These are phyloP conservation scores for Talaromyces amestolkiae DNA, from an alignment of 2,329 filamentous ascomycete genomes.

Conservation along the genomic window DNA sequence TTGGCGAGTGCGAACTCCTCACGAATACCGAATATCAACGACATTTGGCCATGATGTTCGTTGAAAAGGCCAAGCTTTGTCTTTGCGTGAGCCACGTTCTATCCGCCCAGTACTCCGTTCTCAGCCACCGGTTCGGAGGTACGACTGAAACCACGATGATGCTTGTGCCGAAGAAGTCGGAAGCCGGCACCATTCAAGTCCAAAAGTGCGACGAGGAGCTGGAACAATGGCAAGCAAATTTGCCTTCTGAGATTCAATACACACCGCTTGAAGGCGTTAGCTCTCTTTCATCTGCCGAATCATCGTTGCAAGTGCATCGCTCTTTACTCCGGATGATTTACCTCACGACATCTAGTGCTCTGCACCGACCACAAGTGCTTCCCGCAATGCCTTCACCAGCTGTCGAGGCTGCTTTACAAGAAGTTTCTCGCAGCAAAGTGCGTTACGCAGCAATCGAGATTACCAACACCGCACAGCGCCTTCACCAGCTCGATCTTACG, in stretches of 20 bases:
- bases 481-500: slow-evolving; percentile 71
- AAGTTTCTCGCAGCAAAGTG: slow-evolving; percentile 77
- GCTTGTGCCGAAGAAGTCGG: slow-evolving; percentile 82
- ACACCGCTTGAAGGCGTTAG: slow-evolving; percentile 57
- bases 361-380: slow-evolving; percentile 87
- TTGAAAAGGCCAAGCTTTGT: slow-evolving; percentile 86
- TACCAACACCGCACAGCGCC: slow-evolving; percentile 74
- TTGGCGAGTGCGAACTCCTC: slow-evolving; percentile 67
- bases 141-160: slow-evolving; percentile 80
- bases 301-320: slow-evolving; percentile 65
- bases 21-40: slow-evolving; percentile 71
- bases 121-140: slow-evolving; percentile 72
- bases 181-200: slow-evolving; percentile 78
- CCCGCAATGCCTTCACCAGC: slow-evolving; percentile 63
- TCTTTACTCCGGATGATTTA: slow-evolving; percentile 93
- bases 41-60: slow-evolving; percentile 81
- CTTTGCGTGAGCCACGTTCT: slow-evolving; percentile 86
- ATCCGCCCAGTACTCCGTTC: slow-evolving; percentile 85
- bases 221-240: slow-evolving; percentile 69
- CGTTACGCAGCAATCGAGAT: slow-evolving; percentile 81
- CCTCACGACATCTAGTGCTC: slow-evolving; percentile 82
- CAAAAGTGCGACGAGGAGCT: slow-evolving; percentile 76
- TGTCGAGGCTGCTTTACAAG: slow-evolving; percentile 68
- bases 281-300: slow-evolving; percentile 40
- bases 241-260: slow-evolving; percentile 73